Conservation (phyloP, 1,139 yeast genomes). For the Pichia sp. region DNA sequence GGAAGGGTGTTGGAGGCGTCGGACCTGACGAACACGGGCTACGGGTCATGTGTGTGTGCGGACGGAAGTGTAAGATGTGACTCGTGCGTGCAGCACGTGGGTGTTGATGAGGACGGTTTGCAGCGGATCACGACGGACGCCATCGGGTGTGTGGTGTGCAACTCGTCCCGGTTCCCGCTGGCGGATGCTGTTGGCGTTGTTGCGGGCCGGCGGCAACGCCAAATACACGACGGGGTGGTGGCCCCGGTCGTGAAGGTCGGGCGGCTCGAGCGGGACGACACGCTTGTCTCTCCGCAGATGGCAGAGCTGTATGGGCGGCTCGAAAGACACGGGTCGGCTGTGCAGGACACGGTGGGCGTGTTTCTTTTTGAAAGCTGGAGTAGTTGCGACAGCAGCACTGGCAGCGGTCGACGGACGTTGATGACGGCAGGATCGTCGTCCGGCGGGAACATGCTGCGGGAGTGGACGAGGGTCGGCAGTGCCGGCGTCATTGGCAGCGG, state of each 20-base stretch:
- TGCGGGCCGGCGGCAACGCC: slow-evolving; percentile 6
- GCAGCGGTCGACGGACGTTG: neutral
- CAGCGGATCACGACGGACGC: slow-evolving; percentile 6
- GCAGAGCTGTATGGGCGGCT: neutral
- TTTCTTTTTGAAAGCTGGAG: slow-evolving; percentile 5
- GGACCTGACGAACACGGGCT: slow-evolving; percentile 46
- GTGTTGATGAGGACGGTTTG: neutral
- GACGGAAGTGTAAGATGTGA: slow-evolving; percentile 45
- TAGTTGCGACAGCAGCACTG: neutral
- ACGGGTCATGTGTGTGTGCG: slow-evolving; percentile 43
- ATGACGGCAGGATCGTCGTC: slow-evolving; percentile 42
- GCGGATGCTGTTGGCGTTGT: slow-evolving; percentile 17
- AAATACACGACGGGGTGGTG: slow-evolving; percentile 18
- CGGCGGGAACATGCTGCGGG: slow-evolving; percentile 50
- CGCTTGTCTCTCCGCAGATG: slow-evolving; percentile 15
- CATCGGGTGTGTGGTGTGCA: slow-evolving; percentile 19
- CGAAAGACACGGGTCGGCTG: neutral
- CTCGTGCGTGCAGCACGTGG: slow-evolving; percentile 32
- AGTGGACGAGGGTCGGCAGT: slow-evolving; percentile 51
- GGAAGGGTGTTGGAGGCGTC: slow-evolving; percentile 38
- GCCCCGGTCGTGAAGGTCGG: slow-evolving; percentile 20
- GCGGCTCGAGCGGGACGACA: neutral
- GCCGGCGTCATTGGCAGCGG: slow-evolving; percentile 49
- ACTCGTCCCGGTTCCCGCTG: slow-evolving; percentile 22
- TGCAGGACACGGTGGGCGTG: slow-evolving; percentile 33